Base-by-base conservation (phyloP, 2,329 filamentous ascomycete species). In the Zymoseptoria ardabiliae region DNA sequence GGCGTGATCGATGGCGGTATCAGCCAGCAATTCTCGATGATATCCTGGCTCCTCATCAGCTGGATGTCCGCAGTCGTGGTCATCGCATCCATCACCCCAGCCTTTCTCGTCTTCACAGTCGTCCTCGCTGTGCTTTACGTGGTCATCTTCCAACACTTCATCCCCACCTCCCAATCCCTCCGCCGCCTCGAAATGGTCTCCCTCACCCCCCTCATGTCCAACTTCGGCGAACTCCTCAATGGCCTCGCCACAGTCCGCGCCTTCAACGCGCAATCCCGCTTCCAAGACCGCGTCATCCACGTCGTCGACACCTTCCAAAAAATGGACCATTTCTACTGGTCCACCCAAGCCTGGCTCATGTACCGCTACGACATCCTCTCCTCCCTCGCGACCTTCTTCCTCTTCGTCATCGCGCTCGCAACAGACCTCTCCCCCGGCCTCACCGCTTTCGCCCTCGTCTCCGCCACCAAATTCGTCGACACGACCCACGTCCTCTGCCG, bases 281-380 rank as follows among this genome's bases (percentile, higher is more conserved):
- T 96, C 69, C 90, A 95, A 69, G 82, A 86, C 62, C 83, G 86
- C 55, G 90, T 95, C 56, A 87, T 97, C 35, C 78, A 81, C 2
- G 91, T 91, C 0, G 91, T 91, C 0, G 91, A 96, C 69, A 85
- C 86, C 19, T 96, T 96, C 70, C 92, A 96, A 72, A 91, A 91
- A 71, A 94, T 96, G 82, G 92, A 97, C 68, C 92, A 97, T 72
- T 96, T 96, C 75, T 96, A 95, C 76, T 96, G 91, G 77, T 89
- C 86, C 60, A 80, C 95, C 50, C 90, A 95, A 65, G 85, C 85
- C 7, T 96, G 91, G 91, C 79, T 96, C 2, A 86, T 86, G 71
- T 91, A 88, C 68, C 85, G 91, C 11, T 93, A 94, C 58, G 87
- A 90, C 66, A 74, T 79, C 8, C 75, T 92, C 5, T 90, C 90